Base-by-base conservation (phyloP, 176 grass and related monocot genomes). In the Phoenix roebelenii region DNA sequence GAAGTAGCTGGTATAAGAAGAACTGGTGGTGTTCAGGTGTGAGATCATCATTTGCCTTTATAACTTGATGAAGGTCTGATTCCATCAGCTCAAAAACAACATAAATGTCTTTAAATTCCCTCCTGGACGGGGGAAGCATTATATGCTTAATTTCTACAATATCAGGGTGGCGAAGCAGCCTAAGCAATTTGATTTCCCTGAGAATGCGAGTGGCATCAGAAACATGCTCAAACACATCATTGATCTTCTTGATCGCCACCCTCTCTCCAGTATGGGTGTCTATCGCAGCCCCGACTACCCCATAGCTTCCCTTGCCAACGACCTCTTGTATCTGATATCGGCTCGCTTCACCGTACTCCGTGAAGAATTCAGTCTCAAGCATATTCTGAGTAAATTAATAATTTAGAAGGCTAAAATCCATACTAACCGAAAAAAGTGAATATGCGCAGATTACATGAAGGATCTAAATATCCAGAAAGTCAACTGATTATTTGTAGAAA, bases 61-160 rank as follows among this genome's bases (percentile, higher is more conserved):
- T 91, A 61, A 91, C 87, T 78, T 91, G 83, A 66, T 91, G 87
- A 65, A 86, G 71, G 56, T 91, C 87, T 16, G 82, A 86, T 56
- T 91, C 87, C 87, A 91, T 91, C 48, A 91, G 79, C 65, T 91
- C 87, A 71, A 91, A 91, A 64, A 91, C 44, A 25, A 91, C 66
- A 55, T 71, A 91, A 54, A 91, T 91, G 71, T 86, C 83, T 26
- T 60, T 77, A n/a, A 91, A 91, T 60, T 86, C 83, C 65, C 76
- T 77, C 50, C 83, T 73, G 18, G 83, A 83, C 5, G 83, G 83
- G 22, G 83, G 83, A 51, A 91, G 82, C 83, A 91, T 91, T 74
- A 91, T 91, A 19, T 91, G 83, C 76, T 86, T 91, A 59, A 91
- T 91, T 75, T 80, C 64, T 32, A 91, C 87, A 49, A 91, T 73